phyloP scores from a whole-genome alignment of 2,329 filamentous ascomycete species.

The Epichloe gansuensis region DNA sequence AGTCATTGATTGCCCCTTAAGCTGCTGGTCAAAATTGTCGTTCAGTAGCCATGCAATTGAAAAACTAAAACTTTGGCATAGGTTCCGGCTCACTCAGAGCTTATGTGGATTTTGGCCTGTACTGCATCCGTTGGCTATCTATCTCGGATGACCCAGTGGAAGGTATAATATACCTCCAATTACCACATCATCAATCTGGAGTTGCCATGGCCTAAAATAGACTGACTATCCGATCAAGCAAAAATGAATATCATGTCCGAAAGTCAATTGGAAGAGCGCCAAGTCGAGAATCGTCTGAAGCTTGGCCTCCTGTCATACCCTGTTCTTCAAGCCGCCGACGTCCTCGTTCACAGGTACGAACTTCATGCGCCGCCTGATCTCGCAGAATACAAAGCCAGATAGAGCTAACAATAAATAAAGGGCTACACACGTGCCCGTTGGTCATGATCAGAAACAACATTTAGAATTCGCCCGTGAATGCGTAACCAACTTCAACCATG shows the following conservation, averaged over 20 bases:
- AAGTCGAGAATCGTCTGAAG: conserved; percentile 52
- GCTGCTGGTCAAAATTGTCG: not conserved
- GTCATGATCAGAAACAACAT: conserved; percentile 90
- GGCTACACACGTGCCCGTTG: conserved; percentile 89
- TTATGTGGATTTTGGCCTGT: conserved; percentile 96
- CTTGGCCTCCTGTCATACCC: conserved; percentile 93
- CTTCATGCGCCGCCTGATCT: not conserved
- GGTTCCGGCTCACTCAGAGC: conserved; percentile 69
- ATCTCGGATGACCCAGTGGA: conserved; percentile 99
- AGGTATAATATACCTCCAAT: conserved; percentile 39
- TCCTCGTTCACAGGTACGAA: conserved; percentile 64
- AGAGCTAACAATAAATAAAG: conserved; percentile 25
- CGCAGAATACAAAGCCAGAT: not conserved
- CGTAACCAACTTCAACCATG: conserved; percentile 75
- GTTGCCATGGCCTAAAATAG: too few relatives aligned
- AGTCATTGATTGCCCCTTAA: conserved; percentile 15
- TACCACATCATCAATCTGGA: not conserved
- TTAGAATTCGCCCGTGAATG: conserved; percentile 85
- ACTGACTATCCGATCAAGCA: conserved; percentile 35
- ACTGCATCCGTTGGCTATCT: conserved; percentile 86
- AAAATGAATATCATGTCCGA: conserved; percentile 53
- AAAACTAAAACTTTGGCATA: conserved; percentile 17
- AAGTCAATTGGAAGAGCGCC: conserved; percentile 44
- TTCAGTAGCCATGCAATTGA: not conserved
- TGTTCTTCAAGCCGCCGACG: conserved; percentile 88